phyloP scores from a whole-genome alignment of 768 basidiomycete species.

The Mycena indigotica region DNA sequence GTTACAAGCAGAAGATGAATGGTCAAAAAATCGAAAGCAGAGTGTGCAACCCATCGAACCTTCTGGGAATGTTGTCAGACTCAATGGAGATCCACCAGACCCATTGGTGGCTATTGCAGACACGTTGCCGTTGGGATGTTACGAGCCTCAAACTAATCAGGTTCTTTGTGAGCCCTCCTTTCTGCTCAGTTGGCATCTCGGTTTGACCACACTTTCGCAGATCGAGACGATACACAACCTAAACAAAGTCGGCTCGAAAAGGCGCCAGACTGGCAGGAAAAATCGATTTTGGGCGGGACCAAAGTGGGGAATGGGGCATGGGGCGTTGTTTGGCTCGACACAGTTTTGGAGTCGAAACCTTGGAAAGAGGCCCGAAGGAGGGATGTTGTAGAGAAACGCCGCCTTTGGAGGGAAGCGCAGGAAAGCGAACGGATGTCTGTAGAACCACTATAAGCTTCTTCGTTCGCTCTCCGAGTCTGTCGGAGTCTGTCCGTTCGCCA shows the following conservation, averaged over 20 bases:
- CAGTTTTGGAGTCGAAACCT: constrained; percentile 41
- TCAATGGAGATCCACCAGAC: constrained; percentile 31
- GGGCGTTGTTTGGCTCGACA: constrained; percentile 80
- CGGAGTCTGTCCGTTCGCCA: too few relatives aligned
- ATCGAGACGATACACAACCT: constrained; percentile 79
- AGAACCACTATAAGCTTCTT: neutral
- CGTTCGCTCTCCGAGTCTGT: too few relatives aligned
- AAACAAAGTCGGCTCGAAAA: constrained; percentile 63
- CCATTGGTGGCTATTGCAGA: constrained; percentile 32
- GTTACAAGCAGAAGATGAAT: constrained; percentile 63
- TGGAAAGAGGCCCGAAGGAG: neutral
- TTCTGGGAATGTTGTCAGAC: constrained; percentile 34
- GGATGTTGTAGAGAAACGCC: neutral
- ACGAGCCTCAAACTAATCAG: constrained; percentile 80
- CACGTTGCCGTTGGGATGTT: constrained; percentile 63
- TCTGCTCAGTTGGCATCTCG: neutral
- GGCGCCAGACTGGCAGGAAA: constrained; percentile 47
- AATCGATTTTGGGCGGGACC: constrained; percentile 63
- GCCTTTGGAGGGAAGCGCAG: neutral
- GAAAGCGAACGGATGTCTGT: neutral
- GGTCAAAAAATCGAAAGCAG: constrained; percentile 59
- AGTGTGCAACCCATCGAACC: constrained; percentile 53
- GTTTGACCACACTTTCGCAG: constrained; percentile 39
- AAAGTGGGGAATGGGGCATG: constrained; percentile 80
- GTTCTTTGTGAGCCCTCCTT: constrained; percentile 62